Base-by-base conservation (phyloP, 495 filamentous ascomycete genomes). In the Podospora comata region DNA sequence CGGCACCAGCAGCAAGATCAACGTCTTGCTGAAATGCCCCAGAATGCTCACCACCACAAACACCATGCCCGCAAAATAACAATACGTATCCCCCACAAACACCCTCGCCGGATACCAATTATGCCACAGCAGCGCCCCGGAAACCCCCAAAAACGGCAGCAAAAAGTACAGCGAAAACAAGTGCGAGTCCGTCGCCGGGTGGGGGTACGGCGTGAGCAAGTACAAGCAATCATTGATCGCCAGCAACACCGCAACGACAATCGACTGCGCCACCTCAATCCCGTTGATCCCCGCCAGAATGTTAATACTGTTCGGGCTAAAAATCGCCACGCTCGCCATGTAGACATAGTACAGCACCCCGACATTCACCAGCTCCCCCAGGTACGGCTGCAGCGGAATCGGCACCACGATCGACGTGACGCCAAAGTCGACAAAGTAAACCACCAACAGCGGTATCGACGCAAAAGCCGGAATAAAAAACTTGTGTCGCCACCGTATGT, bases 401-500 rank as follows among this genome's bases (percentile, higher is more conserved):
- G 95, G 95, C 2, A 99, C 87, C 4, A 98, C 93, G 70, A 99
- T 90, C 44, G 92, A 89, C 18, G 95, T 99, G 67, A 99, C 93
- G 61, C 93, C 95, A 76, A 98, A 97, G 78, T 97, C 94, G 74
- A 98, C 92, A 77, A 97, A 96, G 80, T 99, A 99, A 66, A 99
- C 92, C 63, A 96, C 90, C 4, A 99, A 89, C 80, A 99, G 90
- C 0, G 95, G 95, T 67, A 98, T 93, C 30, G 93, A 87, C 48
- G 93, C 93, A 73, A 99, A 92, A 18, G 92, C 96, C 4, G 95
- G 95, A 69, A 99, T 97, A 79, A 98, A 88, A 74, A 98, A 88
- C 79, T 99, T 99, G 83, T 99, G 96, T 62, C 95, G 89, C 95
- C 95, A 99, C 73, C 96, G 89, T 72, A 99, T 96, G 78, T 99